A percentile compares a stretch with the other conserved stretches of the same genome.
phyloP scores from a whole-genome alignment of 208 protist species.

The Trypanosomatidae sp. region DNA sequence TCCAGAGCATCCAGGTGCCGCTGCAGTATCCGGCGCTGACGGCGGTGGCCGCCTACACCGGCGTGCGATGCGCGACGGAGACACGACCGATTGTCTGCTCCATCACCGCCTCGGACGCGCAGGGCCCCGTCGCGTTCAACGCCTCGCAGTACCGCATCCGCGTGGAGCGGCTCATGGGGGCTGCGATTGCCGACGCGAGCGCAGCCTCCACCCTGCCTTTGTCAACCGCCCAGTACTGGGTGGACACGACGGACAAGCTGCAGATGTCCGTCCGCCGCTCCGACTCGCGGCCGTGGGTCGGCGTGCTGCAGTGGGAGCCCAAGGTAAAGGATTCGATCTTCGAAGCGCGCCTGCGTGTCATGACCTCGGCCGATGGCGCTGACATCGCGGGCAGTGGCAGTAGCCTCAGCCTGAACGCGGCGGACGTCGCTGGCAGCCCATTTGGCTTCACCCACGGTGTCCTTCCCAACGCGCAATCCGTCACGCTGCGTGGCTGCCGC shows the following conservation, averaged over 20 bases:
- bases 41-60: constrained; percentile 22
- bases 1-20: constrained; percentile 22
- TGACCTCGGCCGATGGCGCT: constrained; percentile 13
- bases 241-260: constrained; percentile 4
- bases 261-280: constrained; percentile 1
- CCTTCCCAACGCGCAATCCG: constrained; percentile 33
- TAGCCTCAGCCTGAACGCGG: too few species aligned
- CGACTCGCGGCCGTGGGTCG: constrained; percentile 13
- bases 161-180: constrained; percentile 20
- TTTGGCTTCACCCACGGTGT: constrained; percentile 41
- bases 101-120: constrained; percentile 25
- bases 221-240: neutral
- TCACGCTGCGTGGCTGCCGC: constrained; percentile 42
- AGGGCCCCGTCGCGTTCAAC: constrained; percentile 37
- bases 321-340: constrained; percentile 30
- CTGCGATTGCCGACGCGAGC: neutral
- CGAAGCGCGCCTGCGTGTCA: constrained; percentile 12
- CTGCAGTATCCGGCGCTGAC: constrained; percentile 34
- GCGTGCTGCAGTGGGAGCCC: constrained; percentile 23
- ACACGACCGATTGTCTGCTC: constrained; percentile 33
- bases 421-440: constrained; percentile 39
- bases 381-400: neutral
- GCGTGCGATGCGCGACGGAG: constrained; percentile 32
- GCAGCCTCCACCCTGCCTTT: neutral
- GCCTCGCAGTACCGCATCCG: constrained; percentile 31